A percentile compares a stretch with the other conserved stretches of the same genome.
phyloP scores from a whole-genome alignment of 306 rosid genomes.

The Pachyrhizus erosus region DNA sequence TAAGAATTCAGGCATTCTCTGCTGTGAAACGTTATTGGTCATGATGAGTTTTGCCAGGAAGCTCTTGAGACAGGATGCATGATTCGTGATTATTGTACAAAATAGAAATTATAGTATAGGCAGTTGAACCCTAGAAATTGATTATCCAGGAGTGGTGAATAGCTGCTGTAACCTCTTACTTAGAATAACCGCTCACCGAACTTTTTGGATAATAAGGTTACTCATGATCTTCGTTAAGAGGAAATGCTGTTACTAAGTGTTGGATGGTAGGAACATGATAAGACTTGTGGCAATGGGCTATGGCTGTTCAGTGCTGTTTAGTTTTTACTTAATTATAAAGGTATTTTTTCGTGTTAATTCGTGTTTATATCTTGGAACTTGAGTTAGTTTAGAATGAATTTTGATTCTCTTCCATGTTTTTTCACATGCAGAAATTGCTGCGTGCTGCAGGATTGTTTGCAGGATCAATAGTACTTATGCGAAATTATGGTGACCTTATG shows the following conservation, averaged over 20 bases:
- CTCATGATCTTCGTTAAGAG: not conserved
- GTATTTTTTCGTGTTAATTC: not conserved
- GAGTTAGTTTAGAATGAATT: not conserved
- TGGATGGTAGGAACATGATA: slow-evolving; percentile 11
- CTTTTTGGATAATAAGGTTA: not conserved
- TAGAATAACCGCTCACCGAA: not conserved
- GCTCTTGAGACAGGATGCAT: not conserved
- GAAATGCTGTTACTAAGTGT: not conserved
- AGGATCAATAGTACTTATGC: slow-evolving; percentile 74
- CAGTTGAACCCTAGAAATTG: slow-evolving; percentile 3
- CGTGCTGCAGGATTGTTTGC: slow-evolving; percentile 81
- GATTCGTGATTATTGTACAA: slow-evolving; percentile 19
- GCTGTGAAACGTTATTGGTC: slow-evolving; percentile 1
- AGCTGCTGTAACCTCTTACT: not conserved
- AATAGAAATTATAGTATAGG: not conserved
- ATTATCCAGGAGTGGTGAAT: slow-evolving; percentile 6
- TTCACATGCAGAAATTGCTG: slow-evolving; percentile 72
- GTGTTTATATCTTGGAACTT: slow-evolving; percentile 13
- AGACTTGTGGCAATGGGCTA: not conserved
- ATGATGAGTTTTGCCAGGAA: not conserved
- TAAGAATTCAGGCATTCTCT: slow-evolving; percentile 24
- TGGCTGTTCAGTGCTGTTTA: not conserved
- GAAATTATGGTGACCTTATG: slow-evolving; percentile 88
- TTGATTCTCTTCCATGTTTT: not conserved
- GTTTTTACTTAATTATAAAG: not conserved